Conservation (phyloP, 371 early-diverging fungal species). For the Mortierella sp. region DNA sequence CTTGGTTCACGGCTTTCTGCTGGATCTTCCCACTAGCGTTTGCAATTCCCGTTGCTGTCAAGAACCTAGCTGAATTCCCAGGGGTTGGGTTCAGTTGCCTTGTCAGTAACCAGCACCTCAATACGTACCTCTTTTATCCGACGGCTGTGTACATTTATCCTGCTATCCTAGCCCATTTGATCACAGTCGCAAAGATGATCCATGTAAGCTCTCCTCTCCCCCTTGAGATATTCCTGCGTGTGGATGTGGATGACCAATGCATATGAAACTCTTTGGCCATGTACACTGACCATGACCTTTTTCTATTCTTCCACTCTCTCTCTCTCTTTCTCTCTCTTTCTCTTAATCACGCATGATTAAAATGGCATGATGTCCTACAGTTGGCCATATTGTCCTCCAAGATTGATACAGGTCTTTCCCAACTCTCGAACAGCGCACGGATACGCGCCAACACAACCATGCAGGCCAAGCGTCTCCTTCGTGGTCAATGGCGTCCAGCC, state of each 20-base stretch:
- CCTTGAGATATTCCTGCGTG: not conserved
- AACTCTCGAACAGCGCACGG: slow-evolving; percentile 40
- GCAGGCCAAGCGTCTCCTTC: slow-evolving; percentile 52
- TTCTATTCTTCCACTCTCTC: not conserved
- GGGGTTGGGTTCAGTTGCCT: slow-evolving; percentile 56
- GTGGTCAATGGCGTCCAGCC: slow-evolving; percentile 51
- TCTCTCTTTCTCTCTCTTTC: too few species aligned
- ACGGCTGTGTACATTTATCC: slow-evolving; percentile 56
- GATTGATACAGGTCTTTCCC: slow-evolving; percentile 42
- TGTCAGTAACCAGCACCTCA: slow-evolving; percentile 37
- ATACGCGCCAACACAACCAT: slow-evolving; percentile 42
- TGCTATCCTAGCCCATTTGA: slow-evolving; percentile 53
- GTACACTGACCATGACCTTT: too few species aligned
- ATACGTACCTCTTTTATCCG: slow-evolving; percentile 55
- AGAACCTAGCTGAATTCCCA: slow-evolving; percentile 51
- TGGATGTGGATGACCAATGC: too few species aligned
- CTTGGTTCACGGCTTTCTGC: slow-evolving; percentile 54
- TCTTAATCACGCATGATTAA: not conserved
- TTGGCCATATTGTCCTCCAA: slow-evolving; percentile 44
- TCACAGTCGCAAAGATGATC: slow-evolving; percentile 56
- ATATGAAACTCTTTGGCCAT: not conserved
- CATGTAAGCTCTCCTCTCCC: slow-evolving; percentile 41
- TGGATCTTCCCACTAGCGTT: slow-evolving; percentile 56
- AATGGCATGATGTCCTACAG: not conserved
- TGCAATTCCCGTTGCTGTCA: slow-evolving; percentile 53